Conservation (phyloP, 192 early-diverging fungal genomes). For the Linnemannia exigua region DNA sequence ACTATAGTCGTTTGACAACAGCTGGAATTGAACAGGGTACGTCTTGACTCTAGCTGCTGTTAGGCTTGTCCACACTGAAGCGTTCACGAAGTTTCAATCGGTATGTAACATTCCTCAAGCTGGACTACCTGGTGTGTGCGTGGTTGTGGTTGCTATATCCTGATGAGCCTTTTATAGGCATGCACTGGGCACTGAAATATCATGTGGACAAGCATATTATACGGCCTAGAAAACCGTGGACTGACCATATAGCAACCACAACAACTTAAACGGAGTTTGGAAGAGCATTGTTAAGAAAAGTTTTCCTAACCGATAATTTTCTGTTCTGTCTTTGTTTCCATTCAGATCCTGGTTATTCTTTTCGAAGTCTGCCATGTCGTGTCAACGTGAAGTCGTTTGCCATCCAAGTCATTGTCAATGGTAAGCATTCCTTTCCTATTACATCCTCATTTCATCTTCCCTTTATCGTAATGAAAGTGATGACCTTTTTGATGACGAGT, state of each 20-base stretch:
- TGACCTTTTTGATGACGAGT: constrained; percentile 86
- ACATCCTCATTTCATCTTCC: not conserved
- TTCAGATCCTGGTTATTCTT: not conserved
- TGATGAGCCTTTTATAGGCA: constrained; percentile 54
- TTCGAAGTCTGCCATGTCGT: not conserved
- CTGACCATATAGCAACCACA: constrained; percentile 47
- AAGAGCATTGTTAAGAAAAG: not conserved
- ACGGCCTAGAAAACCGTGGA: constrained; percentile 67
- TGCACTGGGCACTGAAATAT: constrained; percentile 79
- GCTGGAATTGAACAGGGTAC: not conserved
- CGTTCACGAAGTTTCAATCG: not conserved
- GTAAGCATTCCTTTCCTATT: not conserved
- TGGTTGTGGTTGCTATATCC: constrained; percentile 6
- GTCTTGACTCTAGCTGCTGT: not conserved
- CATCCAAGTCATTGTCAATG: constrained; percentile 1
- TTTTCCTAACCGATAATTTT: not conserved
- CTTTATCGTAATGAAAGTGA: constrained; percentile 60
- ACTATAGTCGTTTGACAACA: not conserved
- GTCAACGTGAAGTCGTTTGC: not conserved
- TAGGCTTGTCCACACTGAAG: not conserved
- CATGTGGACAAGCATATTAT: constrained; percentile 60
- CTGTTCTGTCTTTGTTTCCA: not conserved
- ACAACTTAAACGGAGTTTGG: not conserved
- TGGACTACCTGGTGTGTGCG: not conserved
- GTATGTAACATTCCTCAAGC: constrained; percentile 17